phyloP scores from a whole-genome alignment of 768 basidiomycete genomes.

The Termitomyces sp. region DNA sequence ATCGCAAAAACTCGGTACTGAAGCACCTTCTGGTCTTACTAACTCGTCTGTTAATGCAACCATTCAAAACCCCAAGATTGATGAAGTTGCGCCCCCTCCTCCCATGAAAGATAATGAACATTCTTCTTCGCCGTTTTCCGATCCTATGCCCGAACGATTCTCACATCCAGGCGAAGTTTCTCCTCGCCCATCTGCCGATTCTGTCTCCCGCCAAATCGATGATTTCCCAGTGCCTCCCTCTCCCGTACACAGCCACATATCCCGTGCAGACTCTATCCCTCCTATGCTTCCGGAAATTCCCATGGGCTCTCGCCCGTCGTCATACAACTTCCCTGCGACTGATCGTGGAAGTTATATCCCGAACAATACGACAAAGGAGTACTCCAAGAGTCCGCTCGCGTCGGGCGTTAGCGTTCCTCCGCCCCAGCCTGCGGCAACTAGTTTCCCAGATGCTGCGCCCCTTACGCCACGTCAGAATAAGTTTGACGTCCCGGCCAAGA shows the following conservation, averaged over 20 bases:
- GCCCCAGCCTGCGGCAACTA: slow-evolving; percentile 7
- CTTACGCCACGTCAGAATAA: slow-evolving; percentile 7
- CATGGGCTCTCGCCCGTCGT: slow-evolving; percentile 29
- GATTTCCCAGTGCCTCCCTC: slow-evolving; percentile 36
- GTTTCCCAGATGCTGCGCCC: slow-evolving; percentile 3
- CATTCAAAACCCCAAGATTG: slow-evolving; percentile 1
- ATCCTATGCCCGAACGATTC: neutral
- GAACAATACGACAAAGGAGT: slow-evolving; percentile 6
- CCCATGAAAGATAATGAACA: neutral
- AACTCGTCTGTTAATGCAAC: slow-evolving; percentile 23
- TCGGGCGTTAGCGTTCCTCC: slow-evolving; percentile 21
- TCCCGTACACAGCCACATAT: slow-evolving; percentile 25
- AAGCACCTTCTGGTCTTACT: slow-evolving; percentile 28
- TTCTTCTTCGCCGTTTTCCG: slow-evolving; percentile 21
- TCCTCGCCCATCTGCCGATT: slow-evolving; percentile 9
- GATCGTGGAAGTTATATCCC: slow-evolving; percentile 10
- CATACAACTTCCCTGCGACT: slow-evolving; percentile 10
- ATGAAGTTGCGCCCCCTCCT: slow-evolving; percentile 2
- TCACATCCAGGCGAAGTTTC: slow-evolving; percentile 3
- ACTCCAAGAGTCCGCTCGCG: slow-evolving; percentile 22
- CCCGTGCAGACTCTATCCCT: slow-evolving; percentile 43
- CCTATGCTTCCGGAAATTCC: slow-evolving; percentile 50
- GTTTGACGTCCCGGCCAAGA: slow-evolving; percentile 1
- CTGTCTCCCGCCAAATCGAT: slow-evolving; percentile 18
- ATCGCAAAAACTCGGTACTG: slow-evolving; percentile 44